A percentile compares a stretch with the other conserved stretches of the same genome.
These are phyloP conservation scores for Glonium stellatum DNA, from an alignment of 495 filamentous ascomycete species.

Conservation along the genomic window DNA sequence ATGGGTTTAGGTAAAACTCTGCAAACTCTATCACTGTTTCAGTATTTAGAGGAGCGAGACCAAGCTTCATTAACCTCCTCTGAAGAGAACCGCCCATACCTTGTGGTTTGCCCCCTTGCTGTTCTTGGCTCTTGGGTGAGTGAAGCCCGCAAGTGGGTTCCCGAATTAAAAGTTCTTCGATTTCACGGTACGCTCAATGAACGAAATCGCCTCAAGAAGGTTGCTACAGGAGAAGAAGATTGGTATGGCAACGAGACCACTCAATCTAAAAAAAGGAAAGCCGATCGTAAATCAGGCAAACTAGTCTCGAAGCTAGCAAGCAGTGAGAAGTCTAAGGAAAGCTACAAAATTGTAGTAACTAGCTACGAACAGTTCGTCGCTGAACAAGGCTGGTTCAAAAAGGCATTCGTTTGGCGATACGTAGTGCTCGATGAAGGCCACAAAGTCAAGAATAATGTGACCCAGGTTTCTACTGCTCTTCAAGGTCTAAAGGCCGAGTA, in stretches of 20 bases:
- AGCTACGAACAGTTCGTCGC: conserved; percentile 55
- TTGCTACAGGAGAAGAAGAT: conserved; percentile 40
- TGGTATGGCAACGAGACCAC: conserved; percentile 37
- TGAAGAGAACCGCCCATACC: conserved; percentile 44
- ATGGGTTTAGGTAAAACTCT: conserved; percentile 62
- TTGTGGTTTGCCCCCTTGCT: conserved; percentile 55
- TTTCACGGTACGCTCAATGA: conserved; percentile 51
- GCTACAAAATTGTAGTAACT: conserved; percentile 50
- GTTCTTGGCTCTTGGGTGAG: conserved; percentile 52
- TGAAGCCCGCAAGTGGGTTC: conserved; percentile 54
- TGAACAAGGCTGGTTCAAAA: conserved; percentile 55
- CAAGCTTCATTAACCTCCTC: conserved; percentile 9
- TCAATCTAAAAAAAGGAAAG: conserved; percentile 31
- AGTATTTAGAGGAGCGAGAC: conserved; percentile 41
- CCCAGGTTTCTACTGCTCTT: conserved; percentile 45
- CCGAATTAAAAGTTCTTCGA: conserved; percentile 47
- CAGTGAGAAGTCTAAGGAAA: conserved; percentile 52
- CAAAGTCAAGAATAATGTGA: conserved; percentile 53
- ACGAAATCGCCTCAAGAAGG: conserved; percentile 44
- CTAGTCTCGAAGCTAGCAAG: conserved; percentile 49
- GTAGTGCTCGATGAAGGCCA: conserved; percentile 56
- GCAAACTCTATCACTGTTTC: conserved; percentile 53
- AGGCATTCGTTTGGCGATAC: conserved; percentile 52
- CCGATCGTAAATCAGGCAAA: conserved; percentile 35
- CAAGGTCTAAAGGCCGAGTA: conserved; percentile 49